Evolutionary conservation across 306 rosid genomes (phyloP), one percentile per base, ranked within the genome.

Genomic region (Echinosophora koreensis): DNA sequence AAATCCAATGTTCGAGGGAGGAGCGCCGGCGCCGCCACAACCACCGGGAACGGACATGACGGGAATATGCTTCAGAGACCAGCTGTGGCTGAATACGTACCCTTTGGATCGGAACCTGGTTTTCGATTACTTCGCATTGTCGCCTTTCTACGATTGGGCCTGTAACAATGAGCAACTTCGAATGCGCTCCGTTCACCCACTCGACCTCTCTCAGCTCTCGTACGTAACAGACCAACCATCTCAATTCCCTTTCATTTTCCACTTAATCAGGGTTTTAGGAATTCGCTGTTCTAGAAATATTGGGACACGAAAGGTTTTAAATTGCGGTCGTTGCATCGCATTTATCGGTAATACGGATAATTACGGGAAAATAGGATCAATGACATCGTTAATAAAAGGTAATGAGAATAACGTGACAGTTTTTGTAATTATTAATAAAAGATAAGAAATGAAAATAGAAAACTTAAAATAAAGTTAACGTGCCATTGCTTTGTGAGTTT

Each of bases 11-110:
- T 67, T 89, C 49, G 98, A 94, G 4, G 98, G 89, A 2, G 89
- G 67, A 16, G 80, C 74, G 1, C 72, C 83, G 4, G 78, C 89
- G 22, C 93, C 83, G 3, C 80, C 89, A 22, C 93, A 88, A 28
- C 90, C 93, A 3, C 98, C 97, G 6, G 95, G 95, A 13, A 90
- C 95, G 1, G 97, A 95, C 84, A 95, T 95, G 97, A 92, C 97
- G 4, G 98, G 97, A 67, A 95, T 95, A 34, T 92, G 97, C 92
- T 95, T 95, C 86, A 76, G 94, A 57, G 98, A 95, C 74, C 97
- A 92, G 60, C 85, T 95, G 0, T 95, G 98, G 98, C 92, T 95
- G n/a, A 92, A 89, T 85, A 87, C 90, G 2, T 92, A 87, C 73
- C 96, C 96, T 8, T 89, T 95, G 2, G 98, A 92, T 85, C 93